Evolutionary conservation across 106 monocot genomes (phyloP).

Genomic region (Phalaenopsis equestris): DNA sequence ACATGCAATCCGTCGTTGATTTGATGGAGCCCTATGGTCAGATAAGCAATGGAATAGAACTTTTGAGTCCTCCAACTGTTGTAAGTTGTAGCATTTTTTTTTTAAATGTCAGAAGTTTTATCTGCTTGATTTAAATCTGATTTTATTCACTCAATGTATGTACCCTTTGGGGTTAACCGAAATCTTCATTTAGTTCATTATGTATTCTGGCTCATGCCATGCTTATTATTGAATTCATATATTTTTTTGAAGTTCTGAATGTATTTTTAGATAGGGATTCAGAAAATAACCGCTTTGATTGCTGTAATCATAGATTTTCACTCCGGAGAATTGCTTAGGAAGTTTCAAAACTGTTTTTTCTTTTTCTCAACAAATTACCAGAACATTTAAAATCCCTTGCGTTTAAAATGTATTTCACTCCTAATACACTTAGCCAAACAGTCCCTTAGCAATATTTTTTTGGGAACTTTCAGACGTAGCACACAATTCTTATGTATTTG

Average conservation of each 20-base stretch:
- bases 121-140: neutral
- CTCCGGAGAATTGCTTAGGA: neutral
- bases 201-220: neutral
- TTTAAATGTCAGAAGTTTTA: neutral
- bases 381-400: too few species aligned
- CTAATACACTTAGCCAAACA: too few species aligned
- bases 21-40: slow-evolving; percentile 92
- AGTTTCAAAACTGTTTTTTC: neutral
- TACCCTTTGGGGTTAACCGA: neutral
- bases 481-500: too few species aligned
- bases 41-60: slow-evolving; percentile 84
- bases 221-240: neutral
- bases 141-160: neutral
- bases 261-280: neutral
- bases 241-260: neutral
- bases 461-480: too few species aligned
- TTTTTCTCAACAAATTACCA: too few species aligned
- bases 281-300: neutral
- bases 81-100: slow-evolving; percentile 32
- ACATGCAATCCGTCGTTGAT: slow-evolving; percentile 71
- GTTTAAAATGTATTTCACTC: too few species aligned
- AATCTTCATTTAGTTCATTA: neutral
- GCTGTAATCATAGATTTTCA: neutral
- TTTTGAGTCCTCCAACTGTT: slow-evolving; percentile 58
- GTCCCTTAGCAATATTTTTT: too few species aligned